Base-by-base conservation (phyloP, 2,329 filamentous ascomycete genomes). In the Penicillium sclerotigenum region DNA sequence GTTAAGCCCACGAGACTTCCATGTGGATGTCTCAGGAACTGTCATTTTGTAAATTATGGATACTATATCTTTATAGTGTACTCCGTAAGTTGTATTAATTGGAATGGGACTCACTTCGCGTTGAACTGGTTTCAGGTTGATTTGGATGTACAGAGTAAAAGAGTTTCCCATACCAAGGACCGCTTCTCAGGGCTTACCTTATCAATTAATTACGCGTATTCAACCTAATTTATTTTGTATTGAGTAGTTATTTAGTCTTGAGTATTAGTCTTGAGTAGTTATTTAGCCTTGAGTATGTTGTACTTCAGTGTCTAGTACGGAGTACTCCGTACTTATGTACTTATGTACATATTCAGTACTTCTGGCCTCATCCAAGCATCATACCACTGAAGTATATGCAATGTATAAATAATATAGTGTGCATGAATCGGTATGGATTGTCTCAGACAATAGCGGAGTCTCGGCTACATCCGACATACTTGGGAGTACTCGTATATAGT, bases 1-100 rank as follows among this genome's bases (percentile, higher is more conserved):
- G 36, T 45, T 54, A 55, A 54, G 54, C 55, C 62, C 61, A 65
- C 61, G 61, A 65, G 62, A 63, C 61, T 57, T 61, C 62, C 62
- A 64, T 64, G 61, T 64, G 61, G 54, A 59, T 42, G 50, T 54
- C 38, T 54, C 48, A 31, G 41, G 52, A 52, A 52, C n/a, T 47
- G 43, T 41, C 26, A 26, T 8, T 24, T 34, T 26, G 29, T 18
- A n/a, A n/a, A n/a, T n/a, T n/a, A n/a, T n/a, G n/a, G n/a, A n/a
- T n/a, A n/a, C n/a, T n/a, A n/a, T n/a, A n/a, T n/a, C n/a, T n/a
- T n/a, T n/a, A n/a, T n/a, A n/a, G n/a, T n/a, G n/a, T n/a, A n/a
- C n/a, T n/a, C n/a, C n/a, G n/a, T n/a, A n/a, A n/a, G n/a, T n/a
- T n/a, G 7, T n/a, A 24, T 41, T 14, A 4, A 42, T 11, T 9